A percentile compares a stretch with the other conserved stretches of the same genome.
Evolutionary conservation across 345 rosid species (phyloP).

Genomic region (Eucalyptus viminalis): DNA sequence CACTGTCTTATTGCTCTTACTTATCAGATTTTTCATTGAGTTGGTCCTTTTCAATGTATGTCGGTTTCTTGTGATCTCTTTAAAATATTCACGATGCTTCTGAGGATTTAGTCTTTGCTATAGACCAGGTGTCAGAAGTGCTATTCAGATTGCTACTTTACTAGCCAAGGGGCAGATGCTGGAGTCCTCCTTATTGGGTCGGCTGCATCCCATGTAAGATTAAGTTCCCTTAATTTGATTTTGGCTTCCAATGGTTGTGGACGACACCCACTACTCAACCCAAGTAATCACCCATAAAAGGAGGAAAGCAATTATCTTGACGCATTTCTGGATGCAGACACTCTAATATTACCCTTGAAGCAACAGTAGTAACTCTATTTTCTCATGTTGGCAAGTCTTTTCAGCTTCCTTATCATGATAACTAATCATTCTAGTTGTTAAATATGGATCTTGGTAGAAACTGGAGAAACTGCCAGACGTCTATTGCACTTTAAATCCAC

Average conservation of each 20-base stretch:
- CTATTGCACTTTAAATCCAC: not conserved
- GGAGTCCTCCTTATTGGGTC: constrained; percentile 63
- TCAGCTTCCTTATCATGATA: not conserved
- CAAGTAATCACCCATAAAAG: not conserved
- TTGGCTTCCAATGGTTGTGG: not conserved
- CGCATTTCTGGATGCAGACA: not conserved
- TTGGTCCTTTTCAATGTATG: not conserved
- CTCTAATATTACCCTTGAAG: not conserved
- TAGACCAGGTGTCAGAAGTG: constrained; percentile 91
- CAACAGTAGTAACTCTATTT: not conserved
- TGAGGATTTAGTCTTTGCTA: constrained; percentile 7
- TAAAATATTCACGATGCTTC: not conserved
- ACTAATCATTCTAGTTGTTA: not conserved
- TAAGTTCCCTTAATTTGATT: not conserved
- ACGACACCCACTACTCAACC: not conserved
- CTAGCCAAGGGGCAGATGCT: constrained; percentile 71
- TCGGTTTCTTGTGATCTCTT: not conserved
- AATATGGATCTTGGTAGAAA: not conserved
- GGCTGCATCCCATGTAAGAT: constrained; percentile 85
- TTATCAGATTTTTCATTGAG: not conserved
- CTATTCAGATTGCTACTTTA: constrained; percentile 71
- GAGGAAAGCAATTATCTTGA: not conserved
- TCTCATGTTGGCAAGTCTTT: not conserved
- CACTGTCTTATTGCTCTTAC: not conserved
- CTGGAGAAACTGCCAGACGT: not conserved